phyloP scores from a whole-genome alignment of 768 basidiomycete genomes.

The Suillus weaverae region DNA sequence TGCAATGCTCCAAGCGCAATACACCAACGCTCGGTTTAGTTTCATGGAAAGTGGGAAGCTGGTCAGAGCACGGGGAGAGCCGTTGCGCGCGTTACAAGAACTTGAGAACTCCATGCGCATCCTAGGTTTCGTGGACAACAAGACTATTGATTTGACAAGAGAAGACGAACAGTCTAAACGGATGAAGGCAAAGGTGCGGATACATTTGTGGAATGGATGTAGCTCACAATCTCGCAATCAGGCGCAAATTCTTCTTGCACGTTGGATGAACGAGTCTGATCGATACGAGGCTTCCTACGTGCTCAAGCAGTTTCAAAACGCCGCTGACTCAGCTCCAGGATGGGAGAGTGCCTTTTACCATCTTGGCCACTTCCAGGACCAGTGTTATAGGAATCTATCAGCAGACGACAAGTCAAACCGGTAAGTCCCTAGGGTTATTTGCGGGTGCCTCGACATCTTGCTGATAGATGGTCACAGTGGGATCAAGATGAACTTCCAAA shows the following conservation, averaged over 20 bases:
- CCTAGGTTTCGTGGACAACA: constrained; percentile 43
- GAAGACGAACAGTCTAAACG: constrained; percentile 50
- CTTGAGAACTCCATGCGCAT: constrained; percentile 71
- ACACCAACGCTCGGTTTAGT: constrained; percentile 66
- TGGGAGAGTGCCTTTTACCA: constrained; percentile 86
- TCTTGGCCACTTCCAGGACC: constrained; percentile 86
- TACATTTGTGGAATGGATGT: not conserved
- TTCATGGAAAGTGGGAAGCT: constrained; percentile 93
- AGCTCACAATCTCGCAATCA: constrained; percentile 26
- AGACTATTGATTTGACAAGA: constrained; percentile 56
- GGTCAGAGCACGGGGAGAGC: constrained; percentile 73
- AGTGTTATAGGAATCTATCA: constrained; percentile 60
- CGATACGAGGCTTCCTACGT: constrained; percentile 71
- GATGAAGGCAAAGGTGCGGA: constrained; percentile 70
- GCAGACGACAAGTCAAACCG: constrained; percentile 51
- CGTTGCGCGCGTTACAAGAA: constrained; percentile 83
- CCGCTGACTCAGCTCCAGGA: constrained; percentile 51
- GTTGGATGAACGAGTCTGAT: constrained; percentile 92
- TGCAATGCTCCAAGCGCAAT: constrained; percentile 87
- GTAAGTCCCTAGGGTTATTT: constrained; percentile 28
- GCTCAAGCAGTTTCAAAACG: constrained; percentile 54
- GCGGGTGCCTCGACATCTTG: not conserved
- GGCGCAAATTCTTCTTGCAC: constrained; percentile 79
- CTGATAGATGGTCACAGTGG: constrained; percentile 40
- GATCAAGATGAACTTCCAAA: constrained; percentile 62